These are phyloP conservation scores for Penicillium sp. DNA, from an alignment of 2,329 filamentous ascomycete species.

Conservation along the genomic window DNA sequence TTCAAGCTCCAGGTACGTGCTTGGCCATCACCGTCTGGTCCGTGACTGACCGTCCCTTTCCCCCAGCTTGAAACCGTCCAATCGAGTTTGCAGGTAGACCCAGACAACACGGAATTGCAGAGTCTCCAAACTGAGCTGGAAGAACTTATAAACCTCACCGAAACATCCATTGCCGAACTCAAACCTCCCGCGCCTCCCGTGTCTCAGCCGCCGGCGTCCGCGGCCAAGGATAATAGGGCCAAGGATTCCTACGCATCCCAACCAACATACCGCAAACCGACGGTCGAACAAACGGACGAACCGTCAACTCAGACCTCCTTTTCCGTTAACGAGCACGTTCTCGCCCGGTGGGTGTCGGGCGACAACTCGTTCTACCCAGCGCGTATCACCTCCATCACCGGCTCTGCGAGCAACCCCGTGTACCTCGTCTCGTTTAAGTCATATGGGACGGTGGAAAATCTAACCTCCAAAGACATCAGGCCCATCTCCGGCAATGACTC, in stretches of 20 bases:
- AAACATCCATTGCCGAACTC: constrained; percentile 72
- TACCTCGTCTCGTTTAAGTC: constrained; percentile 93
- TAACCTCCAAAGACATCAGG: constrained; percentile 73
- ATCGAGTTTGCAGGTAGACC: constrained; percentile 66
- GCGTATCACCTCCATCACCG: constrained; percentile 85
- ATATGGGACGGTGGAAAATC: constrained; percentile 70
- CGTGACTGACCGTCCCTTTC: too few relatives aligned
- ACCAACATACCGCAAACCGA: constrained; percentile 58
- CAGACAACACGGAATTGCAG: constrained; percentile 68
- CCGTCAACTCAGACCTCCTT: too few relatives aligned
- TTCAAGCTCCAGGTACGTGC: too few relatives aligned
- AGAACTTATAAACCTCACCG: constrained; percentile 67
- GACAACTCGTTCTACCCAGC: constrained; percentile 88
- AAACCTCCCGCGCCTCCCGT: constrained; percentile 50
- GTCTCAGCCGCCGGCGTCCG: too few relatives aligned
- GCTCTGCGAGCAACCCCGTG: constrained; percentile 78
- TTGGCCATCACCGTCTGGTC: too few relatives aligned
- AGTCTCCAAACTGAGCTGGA: constrained; percentile 71
- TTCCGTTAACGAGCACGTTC: too few relatives aligned
- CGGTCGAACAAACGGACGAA: too few relatives aligned
- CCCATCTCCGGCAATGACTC: constrained; percentile 59
- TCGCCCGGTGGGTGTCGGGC: constrained; percentile 82
- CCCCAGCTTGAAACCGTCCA: constrained; percentile 73
- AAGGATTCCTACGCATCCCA: too few relatives aligned
- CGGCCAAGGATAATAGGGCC: too few relatives aligned